Evolutionary conservation across 2,329 filamentous ascomycete genomes (phyloP), one percentile per base, ranked within the genome.

Genomic region (Volutella citrinella): DNA sequence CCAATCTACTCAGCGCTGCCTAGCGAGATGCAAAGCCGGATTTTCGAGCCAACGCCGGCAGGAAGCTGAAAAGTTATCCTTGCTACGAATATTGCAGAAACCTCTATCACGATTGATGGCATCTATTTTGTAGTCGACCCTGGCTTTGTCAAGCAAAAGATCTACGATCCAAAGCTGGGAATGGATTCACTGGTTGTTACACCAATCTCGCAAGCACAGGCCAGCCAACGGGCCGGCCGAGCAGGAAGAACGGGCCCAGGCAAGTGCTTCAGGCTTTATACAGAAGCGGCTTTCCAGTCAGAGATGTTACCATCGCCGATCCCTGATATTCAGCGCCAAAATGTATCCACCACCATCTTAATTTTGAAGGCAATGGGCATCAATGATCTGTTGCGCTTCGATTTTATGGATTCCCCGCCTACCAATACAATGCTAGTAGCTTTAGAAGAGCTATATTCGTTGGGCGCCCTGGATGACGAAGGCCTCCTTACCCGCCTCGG

Each of bases 311-410:
- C 93, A 0, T 96, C 90, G 0, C 90, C 89, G 0, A 94, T 97
- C 19, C 93, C 93, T 1, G 93, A 97, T 52, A 98, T 98, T 32
- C 93, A 98, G 57, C 77, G 93, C 2, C 88, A 96, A 59, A 98
- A 98, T 53, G 58, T 98, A 33, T 86, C 88, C 0, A 82, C 86
- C 49, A 96, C 91, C 0, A 97, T 98, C 59, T 74, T 98, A 28
- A 95, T 96, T 85, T 76, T 98, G 31, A 98, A 98, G 60, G 93
- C 93, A 1, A 97, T 98, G 89, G 93, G 94, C 4, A 97, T 98
- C 62, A 97, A 98, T 56, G 93, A 98, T 56, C 71, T 98, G 3
- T 74, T 98, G 11, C 89, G 95, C 56, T 98, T 98, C 54, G 91
- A 97, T 63, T 98, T 98, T 54, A 97, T 98, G 91, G 93, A 98